Base-by-base conservation (phyloP, 208 protist genomes). In the Endotrypanum monterogeii region DNA sequence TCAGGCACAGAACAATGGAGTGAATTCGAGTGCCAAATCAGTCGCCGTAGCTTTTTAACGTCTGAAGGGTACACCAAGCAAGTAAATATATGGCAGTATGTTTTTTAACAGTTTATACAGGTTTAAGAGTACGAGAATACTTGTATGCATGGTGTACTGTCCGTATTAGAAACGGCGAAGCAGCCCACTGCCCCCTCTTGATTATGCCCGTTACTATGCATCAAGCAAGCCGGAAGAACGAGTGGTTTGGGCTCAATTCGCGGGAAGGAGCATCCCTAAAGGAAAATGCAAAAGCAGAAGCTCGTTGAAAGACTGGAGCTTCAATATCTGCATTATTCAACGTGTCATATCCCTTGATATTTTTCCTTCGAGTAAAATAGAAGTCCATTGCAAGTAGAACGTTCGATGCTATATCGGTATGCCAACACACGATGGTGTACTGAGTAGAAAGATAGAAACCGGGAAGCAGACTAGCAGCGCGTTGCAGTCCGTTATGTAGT, bases 371-470 rank as follows among this genome's bases (percentile, higher is more conserved):
- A n/a, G 57, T 65, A 32, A 48, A 57, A 51, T 60, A 66, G 25
- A 57, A 23, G 14, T 51, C 32, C 28, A 73, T 8, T 30, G 39
- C 8, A 25, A 60, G 41, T 25, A 25, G 4, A 30, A 65, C 37
- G 0, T 46, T 41, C 35, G 37, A 65, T 65, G 37, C 37, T 18
- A 65, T 65, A 6, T 25, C 37, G 20, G 23, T 48, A 25, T 9
- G 30, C 32, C 28, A 30, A n/a, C 32, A 65, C 54, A n/a, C 1
- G 0, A 69, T 28, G 3, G 62, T 25, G 58, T 23, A 7, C 14
- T 41, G n/a, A 41, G 20, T 54, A 44, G 71, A 65, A 48, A 28
- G 62, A 12, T 28, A 55, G 67, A 58, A 69, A 32, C n/a, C 9
- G 63, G 56, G n/a, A 18, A 25, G 25, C 35, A 72, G 30, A 0